phyloP scores from a whole-genome alignment of 2,329 filamentous ascomycete species.

The Trichoderma koningiopsis region DNA sequence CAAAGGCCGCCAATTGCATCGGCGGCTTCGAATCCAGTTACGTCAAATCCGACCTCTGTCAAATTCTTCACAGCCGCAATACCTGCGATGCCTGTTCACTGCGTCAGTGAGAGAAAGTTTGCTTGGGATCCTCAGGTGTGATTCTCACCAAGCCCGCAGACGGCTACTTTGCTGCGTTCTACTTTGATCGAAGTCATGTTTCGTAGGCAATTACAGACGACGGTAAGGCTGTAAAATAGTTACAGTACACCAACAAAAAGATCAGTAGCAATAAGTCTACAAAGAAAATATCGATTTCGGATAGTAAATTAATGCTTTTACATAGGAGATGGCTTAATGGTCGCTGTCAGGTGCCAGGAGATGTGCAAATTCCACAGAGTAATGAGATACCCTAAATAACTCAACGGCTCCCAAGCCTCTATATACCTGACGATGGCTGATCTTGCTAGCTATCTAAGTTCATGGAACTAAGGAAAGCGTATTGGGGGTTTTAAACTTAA shows the following conservation, averaged over 20 bases:
- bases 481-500: neutral
- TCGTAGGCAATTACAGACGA: neutral
- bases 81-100: neutral
- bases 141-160: constrained; percentile 8
- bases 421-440: neutral
- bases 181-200: neutral
- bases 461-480: neutral
- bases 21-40: constrained; percentile 47
- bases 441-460: neutral
- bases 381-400: neutral
- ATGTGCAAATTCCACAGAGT: neutral
- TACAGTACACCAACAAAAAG: neutral
- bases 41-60: constrained; percentile 41
- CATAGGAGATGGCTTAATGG: neutral
- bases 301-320: neutral
- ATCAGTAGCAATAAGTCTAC: neutral
- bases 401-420: neutral
- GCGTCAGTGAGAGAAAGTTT: neutral
- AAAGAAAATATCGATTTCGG: fast-evolving
- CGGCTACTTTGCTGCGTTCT: neutral
- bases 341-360: neutral
- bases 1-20: constrained; percentile 47
- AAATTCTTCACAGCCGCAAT: constrained; percentile 59
- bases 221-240: neutral
- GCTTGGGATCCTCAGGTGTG: neutral